Evolutionary conservation across 306 rosid genomes (phyloP).

Genomic region (Sesbania bispinosa): DNA sequence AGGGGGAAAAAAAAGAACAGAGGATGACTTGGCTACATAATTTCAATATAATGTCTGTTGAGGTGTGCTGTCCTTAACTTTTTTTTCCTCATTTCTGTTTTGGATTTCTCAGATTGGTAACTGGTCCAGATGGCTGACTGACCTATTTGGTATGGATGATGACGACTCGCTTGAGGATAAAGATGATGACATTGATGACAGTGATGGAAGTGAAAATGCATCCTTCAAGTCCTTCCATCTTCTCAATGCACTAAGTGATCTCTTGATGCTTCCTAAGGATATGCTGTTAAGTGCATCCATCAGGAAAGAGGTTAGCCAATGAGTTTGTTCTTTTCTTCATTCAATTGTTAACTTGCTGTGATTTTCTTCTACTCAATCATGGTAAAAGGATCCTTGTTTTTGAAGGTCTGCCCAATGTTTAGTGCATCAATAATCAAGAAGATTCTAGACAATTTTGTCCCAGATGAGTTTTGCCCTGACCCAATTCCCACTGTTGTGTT

Average conservation of each 20-base stretch:
- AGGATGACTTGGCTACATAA: background rate
- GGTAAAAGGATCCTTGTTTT: conserved; percentile 17
- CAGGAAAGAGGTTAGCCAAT: conserved; percentile 76
- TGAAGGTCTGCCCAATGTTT: conserved; percentile 92
- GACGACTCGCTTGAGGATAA: conserved; percentile 54
- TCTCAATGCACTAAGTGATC: conserved; percentile 91
- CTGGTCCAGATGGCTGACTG: conserved; percentile 97
- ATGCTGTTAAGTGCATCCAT: conserved; percentile 70
- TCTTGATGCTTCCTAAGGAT: conserved; percentile 98
- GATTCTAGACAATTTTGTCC: conserved; percentile 70
- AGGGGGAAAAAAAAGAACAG: no score
- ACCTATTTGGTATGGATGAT: conserved; percentile 73
- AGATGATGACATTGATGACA: conserved; percentile 35
- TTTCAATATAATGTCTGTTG: background rate
- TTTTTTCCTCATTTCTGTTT: conserved; percentile 11
- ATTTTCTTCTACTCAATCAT: conserved; percentile 23
- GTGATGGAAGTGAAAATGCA: conserved; percentile 44
- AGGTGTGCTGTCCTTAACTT: background rate
- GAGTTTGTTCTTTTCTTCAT: conserved; percentile 15
- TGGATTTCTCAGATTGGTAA: conserved; percentile 71
- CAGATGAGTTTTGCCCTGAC: conserved; percentile 92
- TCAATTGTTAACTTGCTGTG: background rate
- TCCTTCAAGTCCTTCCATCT: conserved; percentile 79
- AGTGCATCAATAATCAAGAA: conserved; percentile 67
- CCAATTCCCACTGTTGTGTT: conserved; percentile 70